phyloP scores from a whole-genome alignment of 192 early-diverging fungal species.

The Umbelopsis vinacea region DNA sequence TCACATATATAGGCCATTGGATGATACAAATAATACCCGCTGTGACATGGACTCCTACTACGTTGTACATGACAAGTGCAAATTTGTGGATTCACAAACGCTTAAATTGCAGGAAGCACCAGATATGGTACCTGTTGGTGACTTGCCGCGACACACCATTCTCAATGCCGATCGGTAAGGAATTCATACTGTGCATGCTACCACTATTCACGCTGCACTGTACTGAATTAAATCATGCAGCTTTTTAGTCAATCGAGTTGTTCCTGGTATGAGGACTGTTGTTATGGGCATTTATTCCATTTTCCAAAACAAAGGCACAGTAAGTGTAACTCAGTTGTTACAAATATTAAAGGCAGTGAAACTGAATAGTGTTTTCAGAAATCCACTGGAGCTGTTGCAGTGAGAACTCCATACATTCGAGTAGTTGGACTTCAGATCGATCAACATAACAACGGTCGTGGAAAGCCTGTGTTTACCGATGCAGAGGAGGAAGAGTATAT shows the following conservation, averaged over 20 bases:
- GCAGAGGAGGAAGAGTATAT: constrained; percentile 95
- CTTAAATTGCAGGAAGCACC: constrained; percentile 98
- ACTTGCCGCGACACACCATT: constrained; percentile 93
- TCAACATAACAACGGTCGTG: constrained; percentile 60
- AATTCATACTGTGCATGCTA: neutral
- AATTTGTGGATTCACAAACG: constrained; percentile 95
- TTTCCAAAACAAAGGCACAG: constrained; percentile 72
- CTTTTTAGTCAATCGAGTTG: constrained; percentile 85
- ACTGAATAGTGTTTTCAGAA: constrained; percentile 50
- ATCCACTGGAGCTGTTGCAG: constrained; percentile 80
- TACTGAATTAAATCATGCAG: constrained; percentile 32
- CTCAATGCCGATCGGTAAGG: constrained; percentile 83
- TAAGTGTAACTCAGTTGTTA: constrained; percentile 25
- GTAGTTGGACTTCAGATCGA: constrained; percentile 92
- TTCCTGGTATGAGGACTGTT: constrained; percentile 90
- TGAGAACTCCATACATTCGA: constrained; percentile 92
- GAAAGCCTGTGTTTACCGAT: constrained; percentile 76
- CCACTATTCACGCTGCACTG: too few species aligned
- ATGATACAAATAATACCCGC: constrained; percentile 30
- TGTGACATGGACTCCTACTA: constrained; percentile 88
- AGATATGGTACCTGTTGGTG: constrained; percentile 97
- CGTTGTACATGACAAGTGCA: constrained; percentile 93
- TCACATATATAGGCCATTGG: constrained; percentile 12
- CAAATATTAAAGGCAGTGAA: neutral
- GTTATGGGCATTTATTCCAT: constrained; percentile 96